A percentile compares a stretch with the other conserved stretches of the same genome.
Evolutionary conservation across 2,329 filamentous ascomycete species (phyloP).

Genomic region (Periconia sp.): DNA sequence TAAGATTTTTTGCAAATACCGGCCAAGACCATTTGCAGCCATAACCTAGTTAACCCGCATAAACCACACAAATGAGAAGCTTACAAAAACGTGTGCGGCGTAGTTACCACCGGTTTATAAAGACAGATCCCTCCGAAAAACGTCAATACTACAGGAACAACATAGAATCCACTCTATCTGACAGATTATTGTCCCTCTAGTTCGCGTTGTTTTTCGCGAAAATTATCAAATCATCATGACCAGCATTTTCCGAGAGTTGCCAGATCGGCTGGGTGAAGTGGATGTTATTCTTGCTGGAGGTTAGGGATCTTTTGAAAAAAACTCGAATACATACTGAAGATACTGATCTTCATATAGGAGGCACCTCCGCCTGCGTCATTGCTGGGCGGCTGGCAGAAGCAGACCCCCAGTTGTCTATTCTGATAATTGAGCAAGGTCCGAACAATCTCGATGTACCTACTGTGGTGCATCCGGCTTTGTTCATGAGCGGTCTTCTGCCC

Average conservation of each 20-base stretch:
- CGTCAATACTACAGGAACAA: too few relatives aligned
- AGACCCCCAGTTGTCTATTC: slow-evolving; percentile 52
- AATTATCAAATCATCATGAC: too few relatives aligned
- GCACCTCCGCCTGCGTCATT: slow-evolving; percentile 52
- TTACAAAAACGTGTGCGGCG: too few relatives aligned
- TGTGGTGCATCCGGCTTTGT: slow-evolving; percentile 57
- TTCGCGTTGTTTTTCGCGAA: too few relatives aligned
- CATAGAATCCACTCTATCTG: too few relatives aligned
- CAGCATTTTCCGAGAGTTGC: background rate
- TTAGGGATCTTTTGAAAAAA: background rate
- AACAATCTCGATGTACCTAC: slow-evolving; percentile 56
- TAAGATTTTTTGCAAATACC: too few relatives aligned
- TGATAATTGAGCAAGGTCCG: slow-evolving; percentile 57
- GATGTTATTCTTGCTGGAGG: background rate
- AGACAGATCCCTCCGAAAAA: too few relatives aligned
- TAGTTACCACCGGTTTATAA: too few relatives aligned
- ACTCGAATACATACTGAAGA: background rate
- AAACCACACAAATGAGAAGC: too few relatives aligned
- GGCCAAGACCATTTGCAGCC: too few relatives aligned
- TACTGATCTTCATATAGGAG: slow-evolving; percentile 23
- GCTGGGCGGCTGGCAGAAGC: slow-evolving; percentile 55
- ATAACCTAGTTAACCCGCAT: too few relatives aligned
- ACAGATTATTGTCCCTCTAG: too few relatives aligned
- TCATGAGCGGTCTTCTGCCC: slow-evolving; percentile 51
- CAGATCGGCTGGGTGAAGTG: background rate